These are phyloP conservation scores for Casuarina cunninghamiana DNA, from an alignment of 306 rosid species.

Conservation along the genomic window DNA sequence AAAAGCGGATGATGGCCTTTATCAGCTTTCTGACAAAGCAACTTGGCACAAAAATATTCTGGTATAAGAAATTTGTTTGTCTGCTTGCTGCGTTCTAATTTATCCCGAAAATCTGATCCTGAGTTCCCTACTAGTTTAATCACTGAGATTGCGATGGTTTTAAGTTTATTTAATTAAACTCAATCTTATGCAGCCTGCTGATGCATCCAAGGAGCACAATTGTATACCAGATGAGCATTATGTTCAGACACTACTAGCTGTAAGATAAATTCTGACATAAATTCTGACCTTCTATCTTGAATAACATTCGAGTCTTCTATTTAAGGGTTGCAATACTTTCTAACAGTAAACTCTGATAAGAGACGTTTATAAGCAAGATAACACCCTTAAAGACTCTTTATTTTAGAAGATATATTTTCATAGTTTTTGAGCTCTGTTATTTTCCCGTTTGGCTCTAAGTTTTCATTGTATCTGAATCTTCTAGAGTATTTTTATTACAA, in stretches of 20 bases:
- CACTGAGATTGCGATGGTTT: neutral
- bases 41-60: neutral
- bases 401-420: neutral
- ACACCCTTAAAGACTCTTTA: neutral
- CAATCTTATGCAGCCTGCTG: conserved; percentile 69
- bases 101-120: conserved; percentile 8
- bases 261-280: conserved; percentile 46
- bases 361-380: neutral
- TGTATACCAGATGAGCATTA: conserved; percentile 99
- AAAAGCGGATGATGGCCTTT: neutral
- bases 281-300: neutral
- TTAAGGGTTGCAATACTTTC: neutral
- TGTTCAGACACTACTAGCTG: conserved; percentile 90
- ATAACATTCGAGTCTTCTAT: neutral
- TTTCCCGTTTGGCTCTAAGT: neutral
- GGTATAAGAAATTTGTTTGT: neutral
- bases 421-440: neutral
- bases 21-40: neutral
- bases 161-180: conserved; percentile 8
- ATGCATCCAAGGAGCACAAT: conserved; percentile 79
- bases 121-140: neutral
- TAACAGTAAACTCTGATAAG: neutral
- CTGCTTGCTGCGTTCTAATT: neutral
- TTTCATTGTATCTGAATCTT: neutral
- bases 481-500: neutral